Evolutionary conservation across 2,329 filamentous ascomycete species (phyloP).

Genomic region (Neodidymelliopsis sp.): DNA sequence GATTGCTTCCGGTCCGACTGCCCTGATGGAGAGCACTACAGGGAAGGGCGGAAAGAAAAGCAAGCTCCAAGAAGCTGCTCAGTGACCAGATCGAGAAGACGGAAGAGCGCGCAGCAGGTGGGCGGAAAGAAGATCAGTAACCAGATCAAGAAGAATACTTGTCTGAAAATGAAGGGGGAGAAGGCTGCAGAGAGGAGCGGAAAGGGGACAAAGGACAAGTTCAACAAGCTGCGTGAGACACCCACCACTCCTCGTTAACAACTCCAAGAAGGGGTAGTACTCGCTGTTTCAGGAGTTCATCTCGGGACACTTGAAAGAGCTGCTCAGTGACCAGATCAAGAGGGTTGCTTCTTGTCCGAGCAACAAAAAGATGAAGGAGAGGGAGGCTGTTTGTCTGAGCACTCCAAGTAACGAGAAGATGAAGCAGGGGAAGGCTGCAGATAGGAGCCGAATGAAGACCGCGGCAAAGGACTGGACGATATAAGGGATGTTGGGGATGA

Average conservation of each 20-base stretch:
- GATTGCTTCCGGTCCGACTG: conserved; percentile 87
- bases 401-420: conserved; percentile 96
- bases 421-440: conserved; percentile 94
- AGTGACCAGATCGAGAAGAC: conserved; percentile 97
- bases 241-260: conserved; percentile 78
- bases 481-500: conserved; percentile 64
- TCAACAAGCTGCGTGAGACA: conserved; percentile 77
- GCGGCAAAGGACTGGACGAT: conserved; percentile 85
- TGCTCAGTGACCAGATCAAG: conserved; percentile 94
- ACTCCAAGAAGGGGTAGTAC: conserved; percentile 90
- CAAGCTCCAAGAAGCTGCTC: conserved; percentile 82
- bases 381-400: too few relatives aligned
- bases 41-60: too few relatives aligned
- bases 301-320: conserved; percentile 85
- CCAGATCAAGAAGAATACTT: too few relatives aligned
- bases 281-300: conserved; percentile 88
- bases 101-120: too few relatives aligned
- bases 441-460: conserved; percentile 94
- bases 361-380: too few relatives aligned
- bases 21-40: too few relatives aligned
- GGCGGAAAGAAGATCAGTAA: too few relatives aligned
- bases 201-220: conserved; percentile 96
- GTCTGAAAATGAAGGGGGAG: conserved; percentile 97
- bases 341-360: conserved; percentile 89
- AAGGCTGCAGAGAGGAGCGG: conserved; percentile 91